A percentile compares a stretch with the other conserved stretches of the same genome.
These are phyloP conservation scores for Acacia acuminata DNA, from an alignment of 306 rosid genomes.

Conservation along the genomic window DNA sequence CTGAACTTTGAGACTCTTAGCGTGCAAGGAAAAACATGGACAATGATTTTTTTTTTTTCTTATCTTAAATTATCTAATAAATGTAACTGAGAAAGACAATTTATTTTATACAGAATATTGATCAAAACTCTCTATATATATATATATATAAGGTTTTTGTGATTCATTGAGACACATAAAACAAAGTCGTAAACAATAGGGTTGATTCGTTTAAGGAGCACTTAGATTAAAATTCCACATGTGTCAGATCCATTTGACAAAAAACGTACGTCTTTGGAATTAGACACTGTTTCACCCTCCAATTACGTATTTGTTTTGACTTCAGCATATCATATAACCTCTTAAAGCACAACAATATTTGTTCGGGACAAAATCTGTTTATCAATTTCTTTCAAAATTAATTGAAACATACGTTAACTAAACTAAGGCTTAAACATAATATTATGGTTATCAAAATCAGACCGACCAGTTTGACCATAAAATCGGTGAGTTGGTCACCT, in stretches of 20 bases:
- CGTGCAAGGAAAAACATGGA: neutral
- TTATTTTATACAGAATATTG: neutral
- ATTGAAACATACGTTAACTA: neutral
- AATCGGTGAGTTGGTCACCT: too few relatives aligned
- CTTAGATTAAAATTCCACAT: too few relatives aligned
- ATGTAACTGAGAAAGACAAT: too few relatives aligned
- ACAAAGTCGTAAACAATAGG: neutral
- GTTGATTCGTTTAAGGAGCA: neutral
- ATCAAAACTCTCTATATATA: neutral
- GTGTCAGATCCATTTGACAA: neutral
- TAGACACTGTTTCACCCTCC: neutral
- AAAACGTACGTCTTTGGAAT: neutral
- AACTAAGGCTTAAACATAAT: neutral
- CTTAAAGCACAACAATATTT: neutral
- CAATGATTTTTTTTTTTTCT: too few relatives aligned
- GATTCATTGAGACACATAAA: neutral
- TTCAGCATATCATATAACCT: neutral
- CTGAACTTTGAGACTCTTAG: neutral
- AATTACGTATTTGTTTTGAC: neutral
- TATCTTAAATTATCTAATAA: too few relatives aligned
- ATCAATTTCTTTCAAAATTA: neutral
- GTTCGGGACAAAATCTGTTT: neutral
- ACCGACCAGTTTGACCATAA: too few relatives aligned
- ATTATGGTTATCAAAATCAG: too few relatives aligned
- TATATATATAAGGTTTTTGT: too few relatives aligned